Evolutionary conservation across 2,329 filamentous ascomycete genomes (phyloP).

Genomic region (Xenoacremonium recifei): DNA sequence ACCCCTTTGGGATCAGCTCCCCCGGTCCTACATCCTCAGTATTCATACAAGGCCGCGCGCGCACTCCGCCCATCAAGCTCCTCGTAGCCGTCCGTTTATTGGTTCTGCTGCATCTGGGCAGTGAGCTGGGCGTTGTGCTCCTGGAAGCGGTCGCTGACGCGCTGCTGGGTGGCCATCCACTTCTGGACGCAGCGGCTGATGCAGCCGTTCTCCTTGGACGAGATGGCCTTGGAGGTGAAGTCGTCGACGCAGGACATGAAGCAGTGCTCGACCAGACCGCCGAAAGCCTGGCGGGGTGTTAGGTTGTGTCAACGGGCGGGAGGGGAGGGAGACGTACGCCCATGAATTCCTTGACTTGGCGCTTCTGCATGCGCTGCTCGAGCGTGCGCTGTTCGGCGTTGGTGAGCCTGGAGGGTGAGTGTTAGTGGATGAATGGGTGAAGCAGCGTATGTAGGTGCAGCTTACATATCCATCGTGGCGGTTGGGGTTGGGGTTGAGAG

Average conservation of each 20-base stretch:
- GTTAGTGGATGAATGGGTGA: constrained; percentile 2
- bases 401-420: constrained; percentile 55
- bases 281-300: constrained; percentile 32
- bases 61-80: neutral
- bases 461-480: constrained; percentile 31
- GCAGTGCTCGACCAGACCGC: constrained; percentile 69
- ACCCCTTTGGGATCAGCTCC: neutral
- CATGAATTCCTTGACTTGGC: constrained; percentile 99
- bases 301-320: neutral
- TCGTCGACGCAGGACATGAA: constrained; percentile 97
- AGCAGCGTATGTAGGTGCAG: neutral
- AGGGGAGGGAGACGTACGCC: constrained; percentile 60
- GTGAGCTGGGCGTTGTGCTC: constrained; percentile 64
- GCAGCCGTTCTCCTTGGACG: constrained; percentile 84
- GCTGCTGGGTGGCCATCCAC: constrained; percentile 87
- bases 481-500: no score
- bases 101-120: constrained; percentile 50
- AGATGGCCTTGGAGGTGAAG: constrained; percentile 95
- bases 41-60: constrained; percentile 15
- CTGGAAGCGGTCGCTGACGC: constrained; percentile 86
- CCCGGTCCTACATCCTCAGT: neutral
- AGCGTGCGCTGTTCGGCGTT: constrained; percentile 86
- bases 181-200: constrained; percentile 95
- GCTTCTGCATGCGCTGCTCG: constrained; percentile 91
- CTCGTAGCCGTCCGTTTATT: constrained; percentile 31